phyloP scores from a whole-genome alignment of 225 moss, liverwort and hornwort genomes.

The Straminergon stramineum region DNA sequence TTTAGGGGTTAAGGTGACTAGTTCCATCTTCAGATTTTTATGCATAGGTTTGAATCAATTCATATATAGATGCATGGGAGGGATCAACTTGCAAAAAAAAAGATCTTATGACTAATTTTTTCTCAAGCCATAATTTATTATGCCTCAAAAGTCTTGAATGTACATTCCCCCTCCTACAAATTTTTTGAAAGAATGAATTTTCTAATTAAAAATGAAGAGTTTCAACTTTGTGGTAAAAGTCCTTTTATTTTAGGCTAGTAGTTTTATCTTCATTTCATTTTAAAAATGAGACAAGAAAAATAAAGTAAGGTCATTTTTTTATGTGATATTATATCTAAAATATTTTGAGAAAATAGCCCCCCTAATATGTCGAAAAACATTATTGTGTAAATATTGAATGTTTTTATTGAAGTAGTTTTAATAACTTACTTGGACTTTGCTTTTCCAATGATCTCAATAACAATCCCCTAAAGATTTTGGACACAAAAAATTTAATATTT shows the following conservation, averaged over 20 bases:
- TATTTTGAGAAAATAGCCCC: not conserved
- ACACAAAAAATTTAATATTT: not conserved
- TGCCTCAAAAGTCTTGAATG: not conserved
- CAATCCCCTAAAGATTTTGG: not conserved
- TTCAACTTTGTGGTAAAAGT: not conserved
- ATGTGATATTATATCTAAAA: not conserved
- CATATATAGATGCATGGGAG: too few relatives aligned
- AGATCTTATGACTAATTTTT: not conserved
- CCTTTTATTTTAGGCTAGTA: fast-evolving
- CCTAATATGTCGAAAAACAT: not conserved
- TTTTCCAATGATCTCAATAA: fast-evolving
- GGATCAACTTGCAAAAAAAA: not conserved
- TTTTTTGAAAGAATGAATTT: not conserved
- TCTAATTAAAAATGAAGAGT: not conserved
- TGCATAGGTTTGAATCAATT: not conserved
- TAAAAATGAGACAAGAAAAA: not conserved
- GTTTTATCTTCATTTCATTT: not conserved
- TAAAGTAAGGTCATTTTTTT: not conserved
- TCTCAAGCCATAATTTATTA: not conserved
- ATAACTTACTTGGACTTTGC: not conserved
- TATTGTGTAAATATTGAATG: not conserved
- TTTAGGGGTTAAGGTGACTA: not conserved
- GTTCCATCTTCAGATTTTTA: too few relatives aligned
- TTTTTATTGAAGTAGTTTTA: not conserved
- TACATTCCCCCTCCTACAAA: not conserved